phyloP scores from a whole-genome alignment of 306 rosid species.

The Castanospermum australe region DNA sequence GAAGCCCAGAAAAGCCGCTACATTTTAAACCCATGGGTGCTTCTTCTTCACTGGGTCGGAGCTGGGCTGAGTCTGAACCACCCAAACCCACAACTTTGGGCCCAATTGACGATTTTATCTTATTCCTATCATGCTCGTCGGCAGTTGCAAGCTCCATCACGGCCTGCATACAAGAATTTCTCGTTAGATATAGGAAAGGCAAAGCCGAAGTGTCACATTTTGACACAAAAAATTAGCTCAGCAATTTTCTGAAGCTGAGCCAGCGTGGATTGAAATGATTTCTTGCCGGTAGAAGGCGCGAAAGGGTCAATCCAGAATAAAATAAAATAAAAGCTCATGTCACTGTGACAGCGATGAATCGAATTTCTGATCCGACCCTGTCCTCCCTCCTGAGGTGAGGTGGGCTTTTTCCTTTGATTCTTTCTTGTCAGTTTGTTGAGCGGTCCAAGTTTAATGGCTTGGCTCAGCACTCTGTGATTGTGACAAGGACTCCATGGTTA shows the following conservation, averaged over 20 bases:
- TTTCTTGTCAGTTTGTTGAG: not conserved
- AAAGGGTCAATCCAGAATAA: not conserved
- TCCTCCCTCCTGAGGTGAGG: not conserved
- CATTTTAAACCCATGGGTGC: too few relatives aligned
- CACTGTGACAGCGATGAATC: slow-evolving; percentile 16
- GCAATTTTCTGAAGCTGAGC: not conserved
- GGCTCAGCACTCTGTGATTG: not conserved
- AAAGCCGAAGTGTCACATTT: too few relatives aligned
- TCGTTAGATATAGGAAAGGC: not conserved
- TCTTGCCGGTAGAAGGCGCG: not conserved
- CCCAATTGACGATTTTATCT: not conserved
- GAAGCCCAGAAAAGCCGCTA: too few relatives aligned
- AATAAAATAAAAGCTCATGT: not conserved
- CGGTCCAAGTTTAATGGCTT: not conserved
- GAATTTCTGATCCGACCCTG: not conserved
- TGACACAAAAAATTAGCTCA: not conserved
- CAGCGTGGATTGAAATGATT: not conserved
- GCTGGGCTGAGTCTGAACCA: not conserved
- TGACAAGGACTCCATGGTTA: not conserved
- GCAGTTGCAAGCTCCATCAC: too few relatives aligned
- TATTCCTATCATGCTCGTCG: too few relatives aligned
- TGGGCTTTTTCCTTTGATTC: not conserved
- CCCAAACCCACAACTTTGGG: not conserved
- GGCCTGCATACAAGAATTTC: not conserved
- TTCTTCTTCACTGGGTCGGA: not conserved